Base-by-base conservation (phyloP, 495 filamentous ascomycete genomes). In the Tuber calosporum region DNA sequence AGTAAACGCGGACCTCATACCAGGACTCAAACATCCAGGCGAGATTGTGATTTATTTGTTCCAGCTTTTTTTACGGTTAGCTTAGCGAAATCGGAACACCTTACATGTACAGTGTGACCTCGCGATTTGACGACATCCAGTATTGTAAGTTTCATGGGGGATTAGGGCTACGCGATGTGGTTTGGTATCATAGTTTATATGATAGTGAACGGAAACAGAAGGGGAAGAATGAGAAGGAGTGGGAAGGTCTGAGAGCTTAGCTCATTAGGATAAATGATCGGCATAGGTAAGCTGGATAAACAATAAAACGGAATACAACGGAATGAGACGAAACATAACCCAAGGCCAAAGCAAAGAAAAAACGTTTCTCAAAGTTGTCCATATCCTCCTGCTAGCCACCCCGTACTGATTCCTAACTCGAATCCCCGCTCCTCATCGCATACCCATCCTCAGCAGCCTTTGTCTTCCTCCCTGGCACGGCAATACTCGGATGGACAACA, bases 401-500 rank as follows among this genome's bases (percentile, higher is more conserved):
- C 26, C 2, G 8, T 0, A 3, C 48, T 3, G 22, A 26, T 17
- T 30, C 53, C 13, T 62, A 62, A 62, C 30, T 62, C 26, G 13
- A 15, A 5, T 62, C 26, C 26, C 11, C 13, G 13, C 53, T 34
- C 15, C 53, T 34, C 26, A 62, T 13, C 13, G 53, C 26, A 30
- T 62, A 62, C 53, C 53, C 53, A 62, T 62, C 26, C 26, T 62
- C 53, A 1, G 13, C 11, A 6, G 1, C 13, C 53, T 62, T 70
- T 37, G 26, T 4, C 43, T 22, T 67, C 53, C 37, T 72, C 37
- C 36, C 43, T 34, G 68, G 39, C 30, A 82, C 69, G 22, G 80
- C 82, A 34, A 81, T 82, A 34, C 73, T 82, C 30, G 85, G 86
- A 76, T 87, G 83, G n/a, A 83, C 74, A 8, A 83, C 74, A 69